phyloP scores from a whole-genome alignment of 1,139 yeast genomes.

The Geotrichum restrictum region DNA sequence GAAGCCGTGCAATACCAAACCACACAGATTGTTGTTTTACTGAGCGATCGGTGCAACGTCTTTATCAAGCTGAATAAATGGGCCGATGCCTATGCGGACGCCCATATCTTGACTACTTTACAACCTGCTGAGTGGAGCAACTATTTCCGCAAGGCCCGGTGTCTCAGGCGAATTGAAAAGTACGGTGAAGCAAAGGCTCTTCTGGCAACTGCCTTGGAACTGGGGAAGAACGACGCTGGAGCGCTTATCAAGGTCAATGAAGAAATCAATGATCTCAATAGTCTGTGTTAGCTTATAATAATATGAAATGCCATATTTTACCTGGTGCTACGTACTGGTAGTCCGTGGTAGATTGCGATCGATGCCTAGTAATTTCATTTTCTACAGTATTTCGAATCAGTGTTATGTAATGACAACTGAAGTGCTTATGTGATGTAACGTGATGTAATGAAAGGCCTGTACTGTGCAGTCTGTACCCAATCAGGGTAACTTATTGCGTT shows the following conservation, averaged over 20 bases:
- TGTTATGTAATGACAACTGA: no score
- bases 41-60: constrained; percentile 82
- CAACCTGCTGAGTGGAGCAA: constrained; percentile 67
- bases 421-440: no score
- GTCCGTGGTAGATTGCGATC: no score
- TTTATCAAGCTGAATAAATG: constrained; percentile 60
- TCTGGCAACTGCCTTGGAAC: constrained; percentile 69
- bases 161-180: constrained; percentile 65
- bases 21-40: constrained; percentile 67
- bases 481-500: no score
- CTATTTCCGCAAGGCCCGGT: constrained; percentile 76
- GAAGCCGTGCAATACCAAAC: constrained; percentile 78
- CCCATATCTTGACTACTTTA: constrained; percentile 68
- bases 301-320: constrained; percentile 6
- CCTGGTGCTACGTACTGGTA: no score
- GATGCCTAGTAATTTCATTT: no score
- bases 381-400: no score
- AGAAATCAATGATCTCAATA: constrained; percentile 12
- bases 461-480: no score
- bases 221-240: constrained; percentile 25
- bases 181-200: constrained; percentile 69
- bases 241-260: constrained; percentile 15
- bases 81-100: constrained; percentile 74
- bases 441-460: no score
- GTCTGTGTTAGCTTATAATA: not conserved